Evolutionary conservation across 495 filamentous ascomycete genomes (phyloP), one percentile per base, ranked within the genome.

Genomic region (Clohesyomyces aquaticus): DNA sequence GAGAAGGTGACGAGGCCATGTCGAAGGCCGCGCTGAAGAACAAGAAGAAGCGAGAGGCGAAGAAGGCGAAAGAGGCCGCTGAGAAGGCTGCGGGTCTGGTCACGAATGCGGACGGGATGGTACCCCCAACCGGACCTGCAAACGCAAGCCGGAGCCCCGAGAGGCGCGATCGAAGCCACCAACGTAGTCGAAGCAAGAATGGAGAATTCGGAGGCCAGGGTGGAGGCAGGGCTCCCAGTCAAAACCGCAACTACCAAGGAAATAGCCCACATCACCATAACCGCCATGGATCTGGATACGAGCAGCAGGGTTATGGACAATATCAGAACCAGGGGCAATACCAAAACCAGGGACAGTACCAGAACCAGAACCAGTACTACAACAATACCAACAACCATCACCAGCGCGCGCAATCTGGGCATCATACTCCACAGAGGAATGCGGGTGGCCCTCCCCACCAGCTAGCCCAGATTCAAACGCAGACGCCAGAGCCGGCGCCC

Each of bases 1-100:
- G 78, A 41, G 85, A 87, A 28, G 84, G 82, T 22, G 82, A 88
- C 51, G 89, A 75, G 19, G 87, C 80, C 64, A 76, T 95, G 43
- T 93, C 89, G 63, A 96, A 93, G 76, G 82, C 91, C 16, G 94
- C 93, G 0, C 77, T 93, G 54, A 96, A 97, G 80, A 98, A 98
- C 79, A 97, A 97, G 86, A 98, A 97, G 84, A 98, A 98, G 83
- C 83, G 93, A 35, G 91, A 96, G 72, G 93, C 91, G 55, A 96
- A 95, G 82, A 98, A 97, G 76, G 85, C 85, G 26, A 94, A 92
- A 74, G 90, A 93, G 26, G 83, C 82, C 4, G 89, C 82, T 12
- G 81, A 81, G 21, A 86, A 84, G 65, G 75, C 75, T 4, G 68
- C 70, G 32, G 77, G 74, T 26, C 52, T 78, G 38, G 71, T 71